These are phyloP conservation scores for Gossypium stocksii DNA, from an alignment of 345 rosid species.

Conservation along the genomic window DNA sequence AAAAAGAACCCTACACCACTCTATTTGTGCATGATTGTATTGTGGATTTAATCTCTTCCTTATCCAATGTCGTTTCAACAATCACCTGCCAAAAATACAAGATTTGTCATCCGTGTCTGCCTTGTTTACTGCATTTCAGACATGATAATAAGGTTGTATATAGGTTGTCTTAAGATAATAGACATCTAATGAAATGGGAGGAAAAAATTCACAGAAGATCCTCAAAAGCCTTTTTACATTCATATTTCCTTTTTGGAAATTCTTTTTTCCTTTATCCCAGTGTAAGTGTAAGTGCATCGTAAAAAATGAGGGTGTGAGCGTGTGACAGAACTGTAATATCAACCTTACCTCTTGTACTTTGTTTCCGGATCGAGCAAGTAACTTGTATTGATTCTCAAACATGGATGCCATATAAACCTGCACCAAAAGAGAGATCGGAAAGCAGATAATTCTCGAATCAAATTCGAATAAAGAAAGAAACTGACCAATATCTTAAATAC, in stretches of 20 bases:
- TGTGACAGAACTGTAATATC: too few relatives aligned
- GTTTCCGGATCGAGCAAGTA: slow-evolving; percentile 91
- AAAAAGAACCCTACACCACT: slow-evolving; percentile 38
- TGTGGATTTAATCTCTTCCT: slow-evolving; percentile 79
- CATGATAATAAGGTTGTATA: too few relatives aligned
- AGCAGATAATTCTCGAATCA: slow-evolving; percentile 4
- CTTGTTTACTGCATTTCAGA: too few relatives aligned
- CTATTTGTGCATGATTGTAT: slow-evolving; percentile 72
- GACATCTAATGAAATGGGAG: too few relatives aligned
- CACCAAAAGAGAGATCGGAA: slow-evolving; percentile 9
- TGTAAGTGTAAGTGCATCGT: too few relatives aligned
- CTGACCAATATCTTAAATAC: too few relatives aligned
- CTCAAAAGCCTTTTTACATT: too few relatives aligned
- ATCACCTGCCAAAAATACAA: slow-evolving; percentile 47
- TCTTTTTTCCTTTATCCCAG: too few relatives aligned
- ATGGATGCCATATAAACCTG: slow-evolving; percentile 96
- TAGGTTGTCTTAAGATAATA: too few relatives aligned
- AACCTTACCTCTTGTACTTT: slow-evolving; percentile 86
- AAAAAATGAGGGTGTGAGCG: too few relatives aligned
- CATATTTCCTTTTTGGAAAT: too few relatives aligned
- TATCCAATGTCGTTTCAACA: slow-evolving; percentile 64
- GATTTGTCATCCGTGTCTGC: neutral
- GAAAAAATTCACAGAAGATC: too few relatives aligned
- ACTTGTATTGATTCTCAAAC: slow-evolving; percentile 78
- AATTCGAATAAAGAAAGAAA: neutral